Conservation (phyloP, 257 asterid genomes). For the Echium plantagineum region DNA sequence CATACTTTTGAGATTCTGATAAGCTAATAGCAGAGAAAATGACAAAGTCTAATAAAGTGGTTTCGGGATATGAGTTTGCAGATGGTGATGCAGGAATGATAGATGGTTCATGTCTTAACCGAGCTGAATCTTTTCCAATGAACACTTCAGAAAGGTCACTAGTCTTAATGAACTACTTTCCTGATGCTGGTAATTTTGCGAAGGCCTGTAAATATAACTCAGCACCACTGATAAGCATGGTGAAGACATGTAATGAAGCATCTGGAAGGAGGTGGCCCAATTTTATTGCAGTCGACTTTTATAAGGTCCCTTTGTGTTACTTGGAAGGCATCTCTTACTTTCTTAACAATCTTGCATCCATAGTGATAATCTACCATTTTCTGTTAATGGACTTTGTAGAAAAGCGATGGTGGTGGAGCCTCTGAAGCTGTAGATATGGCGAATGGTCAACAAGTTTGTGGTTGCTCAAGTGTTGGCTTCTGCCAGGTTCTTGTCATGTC, state of each 20-base stretch:
- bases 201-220: conserved; percentile 80
- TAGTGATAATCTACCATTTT: not conserved
- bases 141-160: conserved; percentile 60
- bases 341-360: not conserved
- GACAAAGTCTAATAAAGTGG: not conserved
- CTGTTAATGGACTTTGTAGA: conserved; percentile 32
- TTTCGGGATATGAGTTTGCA: conserved; percentile 24
- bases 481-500: conserved; percentile 46
- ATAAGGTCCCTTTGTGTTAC: conserved; percentile 37
- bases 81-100: conserved; percentile 86
- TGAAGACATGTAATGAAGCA: conserved; percentile 67
- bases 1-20: not conserved
- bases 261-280: conserved; percentile 88
- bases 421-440: conserved; percentile 69
- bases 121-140: conserved; percentile 72
- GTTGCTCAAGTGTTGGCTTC: conserved; percentile 51
- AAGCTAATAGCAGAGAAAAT: not conserved
- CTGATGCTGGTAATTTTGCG: conserved; percentile 45
- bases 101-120: conserved; percentile 71
- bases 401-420: conserved; percentile 98
- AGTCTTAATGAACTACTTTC: conserved; percentile 80
- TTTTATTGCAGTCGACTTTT: conserved; percentile 85
- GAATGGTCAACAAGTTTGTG: conserved; percentile 69
- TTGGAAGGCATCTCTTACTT: not conserved
- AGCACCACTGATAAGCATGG: conserved; percentile 59